Percentiles rank a stretch among this genome's conserved stretches.
phyloP scores from a whole-genome alignment of 352 stramenopile species.

The Globisporangium apiculatum region DNA sequence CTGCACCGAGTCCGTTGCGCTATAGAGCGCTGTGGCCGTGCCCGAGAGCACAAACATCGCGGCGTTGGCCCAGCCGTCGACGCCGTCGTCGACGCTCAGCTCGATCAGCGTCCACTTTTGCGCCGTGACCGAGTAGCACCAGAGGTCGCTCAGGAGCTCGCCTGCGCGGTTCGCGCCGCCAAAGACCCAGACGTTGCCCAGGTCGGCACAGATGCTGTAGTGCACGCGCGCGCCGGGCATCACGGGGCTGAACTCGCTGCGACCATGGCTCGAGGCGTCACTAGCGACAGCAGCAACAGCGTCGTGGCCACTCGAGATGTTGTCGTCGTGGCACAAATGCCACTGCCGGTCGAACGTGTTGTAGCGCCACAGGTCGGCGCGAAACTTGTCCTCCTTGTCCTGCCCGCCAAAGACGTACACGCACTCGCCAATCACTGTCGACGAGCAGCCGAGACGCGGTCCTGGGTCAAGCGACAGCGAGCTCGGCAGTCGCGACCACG shows the following conservation, averaged over 20 bases:
- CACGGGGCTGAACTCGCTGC: slow-evolving; percentile 34
- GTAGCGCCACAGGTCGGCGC: slow-evolving; percentile 78
- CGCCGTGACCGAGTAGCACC: slow-evolving; percentile 64
- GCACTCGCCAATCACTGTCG: slow-evolving; percentile 69
- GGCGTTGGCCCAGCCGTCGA: slow-evolving; percentile 41
- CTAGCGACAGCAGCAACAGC: not conserved
- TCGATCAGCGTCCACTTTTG: slow-evolving; percentile 63
- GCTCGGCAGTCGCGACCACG: slow-evolving; percentile 69
- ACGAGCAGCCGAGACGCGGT: slow-evolving; percentile 55
- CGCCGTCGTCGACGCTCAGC: slow-evolving; percentile 28
- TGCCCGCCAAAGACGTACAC: slow-evolving; percentile 81
- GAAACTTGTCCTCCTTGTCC: slow-evolving; percentile 72
- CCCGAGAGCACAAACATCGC: slow-evolving; percentile 39
- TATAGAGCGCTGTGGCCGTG: slow-evolving; percentile 39
- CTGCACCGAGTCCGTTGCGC: slow-evolving; percentile 21
- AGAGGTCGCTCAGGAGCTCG: slow-evolving; percentile 55
- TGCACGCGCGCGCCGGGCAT: slow-evolving; percentile 45
- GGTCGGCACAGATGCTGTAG: slow-evolving; percentile 72
- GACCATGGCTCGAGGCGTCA: slow-evolving; percentile 10
- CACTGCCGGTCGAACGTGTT: slow-evolving; percentile 86
- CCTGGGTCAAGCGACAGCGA: slow-evolving; percentile 74
- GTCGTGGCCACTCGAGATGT: slow-evolving; percentile 35
- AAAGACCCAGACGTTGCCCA: slow-evolving; percentile 80
- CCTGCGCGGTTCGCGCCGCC: slow-evolving; percentile 47
- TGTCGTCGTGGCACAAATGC: slow-evolving; percentile 82